Conservation (phyloP, 305 asterid genomes). For the Fraxinus nigra region DNA sequence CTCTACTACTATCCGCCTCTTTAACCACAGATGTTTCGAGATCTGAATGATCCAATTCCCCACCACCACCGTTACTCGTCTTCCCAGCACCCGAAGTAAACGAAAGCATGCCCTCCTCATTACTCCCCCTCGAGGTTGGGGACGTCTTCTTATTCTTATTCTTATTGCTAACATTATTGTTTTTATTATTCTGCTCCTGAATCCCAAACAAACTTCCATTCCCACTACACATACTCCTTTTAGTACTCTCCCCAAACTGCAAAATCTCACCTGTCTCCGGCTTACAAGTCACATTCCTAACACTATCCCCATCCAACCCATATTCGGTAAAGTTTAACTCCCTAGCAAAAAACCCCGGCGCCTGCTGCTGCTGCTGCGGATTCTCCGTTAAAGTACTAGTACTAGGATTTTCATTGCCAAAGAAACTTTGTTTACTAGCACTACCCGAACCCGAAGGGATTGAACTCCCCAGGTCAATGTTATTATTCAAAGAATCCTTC, state of each 20-base stretch:
- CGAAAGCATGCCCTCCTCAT: slow-evolving; percentile 86
- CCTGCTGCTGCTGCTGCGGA: slow-evolving; percentile 26
- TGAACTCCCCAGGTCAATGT: slow-evolving; percentile 29
- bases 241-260: slow-evolving; percentile 54
- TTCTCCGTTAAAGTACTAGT: slow-evolving; percentile 31
- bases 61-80: slow-evolving; percentile 33
- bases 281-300: slow-evolving; percentile 40
- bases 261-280: slow-evolving; percentile 67
- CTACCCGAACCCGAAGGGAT: slow-evolving; percentile 27
- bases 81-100: slow-evolving; percentile 57
- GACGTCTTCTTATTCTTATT: slow-evolving; percentile 48
- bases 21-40: slow-evolving; percentile 73
- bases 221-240: slow-evolving; percentile 21
- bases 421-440: slow-evolving; percentile 30
- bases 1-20: slow-evolving; percentile 69
- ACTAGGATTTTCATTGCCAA: slow-evolving; percentile 42
- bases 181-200: slow-evolving; percentile 30
- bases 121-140: slow-evolving; percentile 50
- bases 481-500: slow-evolving; percentile 31
- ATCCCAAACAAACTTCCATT: slow-evolving; percentile 43
- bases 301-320: slow-evolving; percentile 39
- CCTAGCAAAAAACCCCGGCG: slow-evolving; percentile 32
- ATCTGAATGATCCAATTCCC: slow-evolving; percentile 77
- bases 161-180: background rate
- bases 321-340: slow-evolving; percentile 67